A percentile compares a stretch with the other conserved stretches of the same genome.
phyloP scores from a whole-genome alignment of 108 stramenopile genomes.

The Asterionellopsis glacialis region DNA sequence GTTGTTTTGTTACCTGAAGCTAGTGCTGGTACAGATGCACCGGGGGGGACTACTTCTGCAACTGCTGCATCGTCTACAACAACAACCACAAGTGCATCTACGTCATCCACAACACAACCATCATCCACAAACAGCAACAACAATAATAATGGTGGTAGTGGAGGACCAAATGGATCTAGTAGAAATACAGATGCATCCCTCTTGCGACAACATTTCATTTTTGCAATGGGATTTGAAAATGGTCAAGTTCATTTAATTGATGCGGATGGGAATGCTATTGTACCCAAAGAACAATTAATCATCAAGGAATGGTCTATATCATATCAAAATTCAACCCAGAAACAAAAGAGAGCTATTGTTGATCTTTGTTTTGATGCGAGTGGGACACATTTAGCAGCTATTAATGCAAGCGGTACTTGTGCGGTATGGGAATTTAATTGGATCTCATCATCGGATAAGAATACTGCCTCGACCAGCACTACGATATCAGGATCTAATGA shows the following conservation, averaged over 20 bases:
- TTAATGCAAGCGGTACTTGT: slow-evolving; percentile 35
- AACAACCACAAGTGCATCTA: too few relatives aligned
- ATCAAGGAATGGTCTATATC: too few relatives aligned
- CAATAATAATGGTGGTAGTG: too few relatives aligned
- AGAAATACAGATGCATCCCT: neutral
- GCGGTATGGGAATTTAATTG: slow-evolving; percentile 33
- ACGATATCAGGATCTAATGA: neutral
- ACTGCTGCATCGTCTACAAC: neutral
- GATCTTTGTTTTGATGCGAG: slow-evolving; percentile 42
- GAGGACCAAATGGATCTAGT: too few relatives aligned
- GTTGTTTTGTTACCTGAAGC: neutral
- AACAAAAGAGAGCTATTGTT: slow-evolving; percentile 8
- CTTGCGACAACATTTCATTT: neutral
- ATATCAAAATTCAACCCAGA: too few relatives aligned
- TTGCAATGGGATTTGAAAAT: slow-evolving; percentile 1
- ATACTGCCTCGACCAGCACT: slow-evolving; percentile 3
- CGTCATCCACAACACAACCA: too few relatives aligned
- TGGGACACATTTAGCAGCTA: slow-evolving; percentile 37
- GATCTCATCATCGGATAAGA: slow-evolving; percentile 7
- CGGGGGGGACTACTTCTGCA: neutral
- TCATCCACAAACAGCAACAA: too few relatives aligned
- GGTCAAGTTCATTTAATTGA: neutral
- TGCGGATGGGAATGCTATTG: neutral
- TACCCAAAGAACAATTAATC: neutral
- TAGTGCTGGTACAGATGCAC: neutral